phyloP scores from a whole-genome alignment of 495 filamentous ascomycete genomes.

The Talaromyces trachyspermus region DNA sequence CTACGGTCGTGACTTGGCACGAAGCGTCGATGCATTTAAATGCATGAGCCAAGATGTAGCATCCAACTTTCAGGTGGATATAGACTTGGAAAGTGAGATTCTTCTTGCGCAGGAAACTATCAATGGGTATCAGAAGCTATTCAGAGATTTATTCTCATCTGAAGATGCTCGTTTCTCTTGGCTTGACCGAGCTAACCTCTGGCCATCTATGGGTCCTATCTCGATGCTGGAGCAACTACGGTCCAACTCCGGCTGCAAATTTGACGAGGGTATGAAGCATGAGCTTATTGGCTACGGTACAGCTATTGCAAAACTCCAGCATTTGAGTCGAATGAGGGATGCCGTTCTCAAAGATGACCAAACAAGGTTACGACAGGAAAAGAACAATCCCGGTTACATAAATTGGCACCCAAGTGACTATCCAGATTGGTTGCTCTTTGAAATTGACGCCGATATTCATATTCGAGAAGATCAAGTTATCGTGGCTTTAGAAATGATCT shows the following conservation, averaged over 20 bases:
- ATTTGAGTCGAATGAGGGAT: slow-evolving; percentile 36
- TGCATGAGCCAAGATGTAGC: not conserved
- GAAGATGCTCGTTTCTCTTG: slow-evolving; percentile 31
- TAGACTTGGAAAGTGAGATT: not conserved
- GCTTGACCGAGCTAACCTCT: slow-evolving; percentile 41
- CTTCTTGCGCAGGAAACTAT: not conserved
- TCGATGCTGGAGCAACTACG: slow-evolving; percentile 47
- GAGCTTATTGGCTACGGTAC: slow-evolving; percentile 23
- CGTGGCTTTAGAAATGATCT: slow-evolving; percentile 51
- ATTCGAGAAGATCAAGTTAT: slow-evolving; percentile 54
- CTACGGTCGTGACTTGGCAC: slow-evolving; percentile 34
- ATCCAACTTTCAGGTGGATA: not conserved
- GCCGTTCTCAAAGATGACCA: slow-evolving; percentile 10
- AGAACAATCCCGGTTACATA: slow-evolving; percentile 42
- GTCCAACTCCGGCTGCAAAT: slow-evolving; percentile 19
- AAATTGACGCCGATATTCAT: slow-evolving; percentile 55
- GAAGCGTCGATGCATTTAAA: slow-evolving; percentile 19
- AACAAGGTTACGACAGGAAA: slow-evolving; percentile 39
- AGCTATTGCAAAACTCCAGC: slow-evolving; percentile 30
- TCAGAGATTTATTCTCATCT: not conserved
- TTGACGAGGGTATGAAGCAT: slow-evolving; percentile 22
- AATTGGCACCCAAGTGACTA: slow-evolving; percentile 44
- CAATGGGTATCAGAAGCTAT: not conserved
- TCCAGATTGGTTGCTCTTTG: slow-evolving; percentile 54
- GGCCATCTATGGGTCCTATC: slow-evolving; percentile 44